Evolutionary conservation across 1,284 basidiomycete genomes (phyloP), one percentile per base, ranked within the genome.

Genomic region (Peniophora sp.): DNA sequence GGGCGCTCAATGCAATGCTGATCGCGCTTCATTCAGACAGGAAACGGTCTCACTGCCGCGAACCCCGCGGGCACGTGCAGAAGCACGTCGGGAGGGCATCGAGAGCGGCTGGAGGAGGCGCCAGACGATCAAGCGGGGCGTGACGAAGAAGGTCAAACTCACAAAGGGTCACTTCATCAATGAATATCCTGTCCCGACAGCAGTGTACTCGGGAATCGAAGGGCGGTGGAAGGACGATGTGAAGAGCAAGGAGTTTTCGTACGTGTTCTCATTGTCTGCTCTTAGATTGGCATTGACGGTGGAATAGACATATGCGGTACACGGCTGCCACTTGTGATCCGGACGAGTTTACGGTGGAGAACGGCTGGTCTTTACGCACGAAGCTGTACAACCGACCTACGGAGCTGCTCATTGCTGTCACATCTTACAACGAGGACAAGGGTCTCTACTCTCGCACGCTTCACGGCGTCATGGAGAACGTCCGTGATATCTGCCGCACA

Each of bases 401-500:
- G 0, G 96, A 99, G 61, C 69, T 99, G 3, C 77, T 98, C 41
- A 97, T 99, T 57, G 91, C 90, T 3, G 85, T 94, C 58, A 94
- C 92, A 1, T 88, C 85, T 2, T 92, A 92, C 68, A 91, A 92
- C 55, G 89, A 91, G 69, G 94, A 98, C 77, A 96, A 97, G 72
- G 88, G 86, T 3, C 79, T 97, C 9, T 95, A 96, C 61, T 85
- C 92, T 20, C 85, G 93, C 55, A 97, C 93, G 1, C 72, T 97
- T 45, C 93, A 97, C 62, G 91, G 91, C 56, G 89, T 98, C 63
- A 97, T 98, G 94, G 70, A 95, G 59, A 99, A 99, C 69, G 96
- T 99, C 57, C 89, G 95, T 58, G 95, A 98, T 62, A 97, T 98
- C 58, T 97, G 93, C 81, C 95, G 92, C 72, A 94, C 92, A 47